Base-by-base conservation (phyloP, 2,329 filamentous ascomycete genomes). In the Penicillium sp. region DNA sequence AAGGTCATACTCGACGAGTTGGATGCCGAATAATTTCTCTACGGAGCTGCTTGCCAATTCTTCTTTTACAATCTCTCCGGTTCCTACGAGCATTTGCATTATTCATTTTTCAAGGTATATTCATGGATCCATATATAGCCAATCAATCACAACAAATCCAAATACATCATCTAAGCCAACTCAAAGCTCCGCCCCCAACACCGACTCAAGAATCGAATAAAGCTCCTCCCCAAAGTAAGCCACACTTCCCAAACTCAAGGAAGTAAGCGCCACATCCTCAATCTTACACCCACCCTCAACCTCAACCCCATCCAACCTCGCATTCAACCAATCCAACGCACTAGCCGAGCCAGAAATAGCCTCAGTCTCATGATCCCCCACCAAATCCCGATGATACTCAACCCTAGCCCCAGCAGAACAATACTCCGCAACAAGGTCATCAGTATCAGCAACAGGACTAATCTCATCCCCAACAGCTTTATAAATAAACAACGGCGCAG, bases 391-490 rank as follows among this genome's bases (percentile, higher is more conserved):
- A 42, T 70, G 59, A 50, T 70, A 72, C 44, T 60, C 45, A n/a
- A 66, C 59, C 9, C 26, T 61, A 16, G 62, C 65, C 4, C 62
- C 64, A 4, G 61, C 54, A 27, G 44, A 48, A 57, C 69, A 71
- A 55, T 63, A 67, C 42, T 63, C 55, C 9, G 63, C 44, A 1
- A 73, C 58, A 50, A 73, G 44, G 1, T 45, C 55, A 58, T 73
- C 69, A 3, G 68, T 71, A 39, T 71, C 66, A 6, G 50, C 55
- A 0, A 71, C 53, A 3, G 66, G 59, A 39, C 63, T 67, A 14
- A 74, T 60, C 51, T 74, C 68, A 54, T 74, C 71, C 1, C 61
- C 55, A 10, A 66, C 60, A 3, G 71, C 67, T 47, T 75, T 71
- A 54, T 74, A 74, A 6, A 67, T 58, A 42, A 68, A 73, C 4